Base-by-base conservation (phyloP, 108 stramenopile species). In the Cyclostephanos tholiformis region DNA sequence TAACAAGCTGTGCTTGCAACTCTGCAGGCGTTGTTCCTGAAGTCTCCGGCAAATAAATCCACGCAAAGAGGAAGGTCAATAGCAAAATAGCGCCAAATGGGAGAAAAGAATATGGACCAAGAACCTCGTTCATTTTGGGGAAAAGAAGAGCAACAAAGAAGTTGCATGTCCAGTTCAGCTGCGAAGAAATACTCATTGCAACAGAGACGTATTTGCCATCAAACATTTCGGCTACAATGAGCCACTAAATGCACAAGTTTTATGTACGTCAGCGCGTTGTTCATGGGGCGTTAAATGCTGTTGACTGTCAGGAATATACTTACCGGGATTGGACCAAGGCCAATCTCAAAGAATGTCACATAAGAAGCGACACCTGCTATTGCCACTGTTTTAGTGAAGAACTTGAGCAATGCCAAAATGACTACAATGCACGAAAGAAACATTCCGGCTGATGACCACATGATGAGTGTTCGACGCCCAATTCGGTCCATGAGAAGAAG, bases 341-440 rank as follows among this genome's bases (percentile, higher is more conserved):
- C 99, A 73, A 99, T 91, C 79, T 97, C 99, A 65, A 97, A 99
- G 74, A 96, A 97, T 16, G 70, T 67, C 0, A 99, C 97, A 71
- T 91, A 98, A 4, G 75, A 57, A 58, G 89, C 89, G 12, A 98
- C 94, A 7, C 91, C 93, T 55, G 87, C 80, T 67, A 99, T 74
- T 25, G 94, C 86, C 1, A 88, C 67, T 30, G 84, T 73, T 61
- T 92, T 90, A 72, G 77, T 79, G 27, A 95, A 82, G 64, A 82
- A 63, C 7, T 88, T 92, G 48, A 79, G 43, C 64, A 94, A 72
- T 11, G 90, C 78, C 17, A 87, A 22, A 17, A 91, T 84, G 68
- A 96, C 87, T 16, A 89, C 83, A 0, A 93, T 53, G 58, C 89
- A 91, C 29, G 76, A 72, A 1, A 85, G 29, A 72, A 99, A 89